A percentile compares a stretch with the other conserved stretches of the same genome.
Conservation (phyloP, 352 stramenopile species). For the Phytophthora quininea region DNA sequence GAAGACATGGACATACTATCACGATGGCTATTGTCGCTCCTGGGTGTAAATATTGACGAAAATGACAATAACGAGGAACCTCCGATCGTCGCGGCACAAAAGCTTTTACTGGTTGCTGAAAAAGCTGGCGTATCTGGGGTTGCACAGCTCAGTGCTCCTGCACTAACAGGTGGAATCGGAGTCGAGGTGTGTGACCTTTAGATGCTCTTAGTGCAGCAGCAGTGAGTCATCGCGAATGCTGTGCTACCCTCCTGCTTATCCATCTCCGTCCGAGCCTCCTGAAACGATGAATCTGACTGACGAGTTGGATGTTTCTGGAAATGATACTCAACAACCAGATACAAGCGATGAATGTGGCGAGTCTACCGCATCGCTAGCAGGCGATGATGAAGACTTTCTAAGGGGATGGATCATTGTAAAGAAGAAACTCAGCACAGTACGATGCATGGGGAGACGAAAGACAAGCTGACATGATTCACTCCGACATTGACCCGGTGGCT, state of each 20-base stretch:
- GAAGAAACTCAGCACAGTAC: constrained; percentile 23
- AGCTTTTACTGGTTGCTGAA: constrained; percentile 61
- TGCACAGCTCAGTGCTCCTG: constrained; percentile 42
- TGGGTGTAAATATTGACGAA: constrained; percentile 29
- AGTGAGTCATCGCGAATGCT: constrained; percentile 25
- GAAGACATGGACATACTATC: constrained; percentile 51
- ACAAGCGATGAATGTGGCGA: constrained; percentile 25
- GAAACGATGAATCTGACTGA: constrained; percentile 54
- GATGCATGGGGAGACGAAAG: constrained; percentile 11
- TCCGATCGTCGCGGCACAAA: constrained; percentile 43
- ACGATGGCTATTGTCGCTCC: constrained; percentile 48
- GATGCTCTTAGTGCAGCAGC: constrained; percentile 49
- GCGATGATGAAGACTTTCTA: constrained; percentile 42
- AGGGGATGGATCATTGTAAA: constrained; percentile 51
- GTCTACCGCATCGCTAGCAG: constrained; percentile 35
- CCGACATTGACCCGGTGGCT: constrained; percentile 40
- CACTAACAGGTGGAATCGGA: constrained; percentile 46
- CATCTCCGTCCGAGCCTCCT: constrained; percentile 38
- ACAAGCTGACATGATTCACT: constrained; percentile 45
- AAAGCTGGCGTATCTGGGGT: constrained; percentile 41
- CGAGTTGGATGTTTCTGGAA: constrained; percentile 51
- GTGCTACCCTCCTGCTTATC: constrained; percentile 35
- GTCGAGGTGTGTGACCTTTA: constrained; percentile 64
- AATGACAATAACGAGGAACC: constrained; percentile 19
- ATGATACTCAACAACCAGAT: constrained; percentile 24